Conservation (phyloP, 2,329 filamentous ascomycete species). For the Chaetomium globosum region DNA sequence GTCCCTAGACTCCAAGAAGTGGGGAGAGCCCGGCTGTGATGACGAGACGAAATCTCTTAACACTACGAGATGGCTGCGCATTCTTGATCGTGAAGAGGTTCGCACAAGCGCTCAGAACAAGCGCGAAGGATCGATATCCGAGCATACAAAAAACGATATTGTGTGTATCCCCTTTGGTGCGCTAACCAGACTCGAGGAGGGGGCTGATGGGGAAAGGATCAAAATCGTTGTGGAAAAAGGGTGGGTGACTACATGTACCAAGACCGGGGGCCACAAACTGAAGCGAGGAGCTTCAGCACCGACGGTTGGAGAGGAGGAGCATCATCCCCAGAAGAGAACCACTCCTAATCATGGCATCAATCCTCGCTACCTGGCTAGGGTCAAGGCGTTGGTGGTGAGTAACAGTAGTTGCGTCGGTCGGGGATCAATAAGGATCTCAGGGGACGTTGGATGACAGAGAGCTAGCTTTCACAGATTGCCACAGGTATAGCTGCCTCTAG, state of each 20-base stretch:
- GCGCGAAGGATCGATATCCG: neutral
- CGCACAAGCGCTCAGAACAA: neutral
- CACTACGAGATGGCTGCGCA: conserved; percentile 6
- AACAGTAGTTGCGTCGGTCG: neutral
- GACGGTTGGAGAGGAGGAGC: neutral
- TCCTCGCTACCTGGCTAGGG: neutral
- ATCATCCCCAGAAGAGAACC: neutral
- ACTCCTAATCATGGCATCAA: neutral
- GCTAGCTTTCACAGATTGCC: neutral
- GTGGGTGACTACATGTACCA: conserved; percentile 14
- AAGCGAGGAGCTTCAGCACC: conserved; percentile 9
- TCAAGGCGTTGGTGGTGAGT: conserved; percentile 16
- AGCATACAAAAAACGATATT: conserved; percentile 3
- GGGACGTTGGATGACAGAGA: neutral
- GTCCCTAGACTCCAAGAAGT: conserved; percentile 17
- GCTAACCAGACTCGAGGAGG: conserved; percentile 17
- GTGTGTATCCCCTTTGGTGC: conserved; percentile 23
- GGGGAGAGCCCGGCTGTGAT: conserved; percentile 23
- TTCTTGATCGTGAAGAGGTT: conserved; percentile 13
- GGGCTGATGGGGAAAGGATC: neutral
- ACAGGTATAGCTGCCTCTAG: neutral
- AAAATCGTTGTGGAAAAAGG: conserved; percentile 25
- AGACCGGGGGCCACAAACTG: neutral
- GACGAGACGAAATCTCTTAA: neutral
- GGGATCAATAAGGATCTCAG: neutral